These are phyloP conservation scores for Spathaspora arborariae DNA, from an alignment of 805 yeast species.

Conservation along the genomic window DNA sequence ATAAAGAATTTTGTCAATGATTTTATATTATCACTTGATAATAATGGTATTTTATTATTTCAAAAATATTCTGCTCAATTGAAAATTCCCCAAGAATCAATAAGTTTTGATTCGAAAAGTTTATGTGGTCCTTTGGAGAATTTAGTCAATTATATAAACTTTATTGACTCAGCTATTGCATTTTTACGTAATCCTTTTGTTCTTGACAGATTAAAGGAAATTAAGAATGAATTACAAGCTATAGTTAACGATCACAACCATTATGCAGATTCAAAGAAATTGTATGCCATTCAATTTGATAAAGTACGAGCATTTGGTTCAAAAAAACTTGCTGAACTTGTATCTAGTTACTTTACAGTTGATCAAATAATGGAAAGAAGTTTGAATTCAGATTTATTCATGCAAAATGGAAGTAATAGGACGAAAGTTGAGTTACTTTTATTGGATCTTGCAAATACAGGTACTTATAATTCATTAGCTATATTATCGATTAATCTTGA, in stretches of 20 bases:
- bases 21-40: constrained; percentile 37
- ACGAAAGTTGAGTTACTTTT: constrained; percentile 29
- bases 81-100: constrained; percentile 2
- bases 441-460: constrained; percentile 24
- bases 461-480: constrained; percentile 35
- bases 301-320: constrained; percentile 28
- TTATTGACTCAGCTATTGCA: constrained; percentile 19
- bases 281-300: constrained; percentile 33
- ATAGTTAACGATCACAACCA: constrained; percentile 15
- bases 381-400: constrained; percentile 14
- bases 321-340: constrained; percentile 12
- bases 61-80: constrained; percentile 20
- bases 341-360: constrained; percentile 35
- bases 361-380: constrained; percentile 36
- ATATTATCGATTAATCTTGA: constrained; percentile 19
- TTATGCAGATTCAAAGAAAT: constrained; percentile 13
- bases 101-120: constrained; percentile 12
- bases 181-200: constrained; percentile 38
- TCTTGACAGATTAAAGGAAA: constrained; percentile 23
- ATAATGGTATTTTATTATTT: constrained; percentile 29
- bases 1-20: constrained; percentile 37
- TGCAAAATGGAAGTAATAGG: constrained; percentile 9
- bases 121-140: constrained; percentile 25
- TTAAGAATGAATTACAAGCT: constrained; percentile 11
- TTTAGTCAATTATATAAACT: constrained; percentile 23